Evolutionary conservation across 495 filamentous ascomycete genomes (phyloP).

Genomic region (Aspergillus nidulans): DNA sequence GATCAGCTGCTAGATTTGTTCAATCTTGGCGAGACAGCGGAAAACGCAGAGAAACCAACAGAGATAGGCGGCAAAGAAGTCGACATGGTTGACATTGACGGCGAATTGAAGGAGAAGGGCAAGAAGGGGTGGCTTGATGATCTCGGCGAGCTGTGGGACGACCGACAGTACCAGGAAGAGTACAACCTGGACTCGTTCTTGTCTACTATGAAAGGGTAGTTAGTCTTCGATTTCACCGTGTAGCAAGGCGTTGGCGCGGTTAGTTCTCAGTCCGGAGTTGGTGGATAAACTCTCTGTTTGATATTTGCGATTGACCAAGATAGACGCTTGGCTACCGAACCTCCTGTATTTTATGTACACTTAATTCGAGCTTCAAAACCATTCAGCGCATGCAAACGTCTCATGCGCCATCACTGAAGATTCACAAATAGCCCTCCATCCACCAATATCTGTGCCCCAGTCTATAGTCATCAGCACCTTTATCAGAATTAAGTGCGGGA

Average conservation of each 20-base stretch:
- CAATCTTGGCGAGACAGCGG: conserved; percentile 78
- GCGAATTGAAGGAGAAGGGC: conserved; percentile 88
- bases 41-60: conserved; percentile 59
- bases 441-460: conserved; percentile 78
- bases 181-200: conserved; percentile 92
- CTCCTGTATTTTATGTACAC: conserved; percentile 10
- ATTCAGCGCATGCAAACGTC: neutral
- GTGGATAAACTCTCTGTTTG: neutral
- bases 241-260: neutral
- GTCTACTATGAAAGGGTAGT: conserved; percentile 73
- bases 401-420: conserved; percentile 43
- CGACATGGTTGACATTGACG: conserved; percentile 90
- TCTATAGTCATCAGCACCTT: conserved; percentile 35
- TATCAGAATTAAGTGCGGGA: neutral
- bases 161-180: conserved; percentile 92
- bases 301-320: neutral
- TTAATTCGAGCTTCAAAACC: neutral
- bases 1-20: conserved; percentile 97
- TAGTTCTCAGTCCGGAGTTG: neutral
- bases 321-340: conserved; percentile 1
- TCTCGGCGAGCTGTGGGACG: conserved; percentile 93
- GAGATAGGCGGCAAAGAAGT: conserved; percentile 61
- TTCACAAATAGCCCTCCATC: conserved; percentile 78
- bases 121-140: conserved; percentile 96
- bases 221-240: neutral